Evolutionary conservation across 345 rosid genomes (phyloP).

Genomic region (Syzygium aqueum): DNA sequence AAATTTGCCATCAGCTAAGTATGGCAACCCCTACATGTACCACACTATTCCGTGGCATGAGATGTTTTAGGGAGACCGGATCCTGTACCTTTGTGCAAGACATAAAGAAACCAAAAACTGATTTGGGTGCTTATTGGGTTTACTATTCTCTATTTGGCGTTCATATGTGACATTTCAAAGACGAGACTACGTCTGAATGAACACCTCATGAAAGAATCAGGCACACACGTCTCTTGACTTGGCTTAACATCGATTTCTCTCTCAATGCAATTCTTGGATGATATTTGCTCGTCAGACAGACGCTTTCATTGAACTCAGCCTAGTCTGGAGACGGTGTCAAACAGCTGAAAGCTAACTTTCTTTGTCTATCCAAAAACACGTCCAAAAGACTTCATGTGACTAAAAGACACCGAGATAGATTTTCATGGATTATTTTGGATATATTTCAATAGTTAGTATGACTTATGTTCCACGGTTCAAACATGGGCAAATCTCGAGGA

Average conservation of each 20-base stretch:
- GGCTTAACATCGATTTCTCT: background rate
- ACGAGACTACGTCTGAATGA: background rate
- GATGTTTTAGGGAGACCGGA: background rate
- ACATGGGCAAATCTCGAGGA: background rate
- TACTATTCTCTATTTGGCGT: background rate
- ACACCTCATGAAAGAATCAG: background rate
- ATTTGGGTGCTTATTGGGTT: background rate
- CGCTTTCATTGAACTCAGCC: background rate
- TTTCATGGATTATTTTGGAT: background rate
- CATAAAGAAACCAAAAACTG: background rate
- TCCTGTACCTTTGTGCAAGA: background rate
- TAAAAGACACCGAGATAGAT: background rate
- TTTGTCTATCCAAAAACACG: background rate
- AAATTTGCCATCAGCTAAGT: background rate
- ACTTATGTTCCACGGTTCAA: background rate
- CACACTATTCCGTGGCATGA: background rate
- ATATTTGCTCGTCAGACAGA: background rate
- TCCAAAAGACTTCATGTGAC: background rate
- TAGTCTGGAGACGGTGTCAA: background rate
- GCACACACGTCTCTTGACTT: background rate
- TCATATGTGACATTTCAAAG: background rate
- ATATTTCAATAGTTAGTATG: background rate
- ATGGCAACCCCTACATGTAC: background rate
- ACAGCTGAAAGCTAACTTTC: background rate
- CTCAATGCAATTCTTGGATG: background rate